Percentiles rank a stretch among this genome's conserved stretches.
These are phyloP conservation scores for Microbotryomycetes sp. DNA, from an alignment of 1,284 basidiomycete species.

Conservation along the genomic window DNA sequence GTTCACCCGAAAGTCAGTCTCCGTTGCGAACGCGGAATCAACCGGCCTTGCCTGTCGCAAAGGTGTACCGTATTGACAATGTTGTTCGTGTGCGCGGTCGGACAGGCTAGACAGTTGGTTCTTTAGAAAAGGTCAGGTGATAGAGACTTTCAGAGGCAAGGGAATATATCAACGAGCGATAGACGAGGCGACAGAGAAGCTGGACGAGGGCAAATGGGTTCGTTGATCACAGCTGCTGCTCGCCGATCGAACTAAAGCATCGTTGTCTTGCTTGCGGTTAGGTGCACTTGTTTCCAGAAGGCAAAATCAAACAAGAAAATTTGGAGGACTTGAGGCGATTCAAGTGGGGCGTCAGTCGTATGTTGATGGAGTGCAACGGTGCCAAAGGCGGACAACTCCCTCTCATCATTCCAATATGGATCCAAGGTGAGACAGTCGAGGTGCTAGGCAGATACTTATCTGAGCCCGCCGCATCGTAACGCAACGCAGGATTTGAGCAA, in stretches of 20 bases:
- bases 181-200: constrained; percentile 66
- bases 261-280: constrained; percentile 38
- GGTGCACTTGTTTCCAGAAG: constrained; percentile 92
- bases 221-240: constrained; percentile 32
- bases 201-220: constrained; percentile 81
- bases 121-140: constrained; percentile 83
- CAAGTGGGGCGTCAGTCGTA: constrained; percentile 92
- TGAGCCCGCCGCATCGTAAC: background rate
- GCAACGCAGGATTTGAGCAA: constrained; percentile 63
- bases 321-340: constrained; percentile 66
- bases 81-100: constrained; percentile 8
- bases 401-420: constrained; percentile 87
- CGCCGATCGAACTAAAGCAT: background rate
- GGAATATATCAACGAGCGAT: constrained; percentile 87
- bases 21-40: no score
- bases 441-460: background rate
- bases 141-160: constrained; percentile 82
- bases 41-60: no score
- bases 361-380: constrained; percentile 64
- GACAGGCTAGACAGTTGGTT: constrained; percentile 50
- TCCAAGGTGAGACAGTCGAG: constrained; percentile 52
- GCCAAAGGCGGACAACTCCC: constrained; percentile 44
- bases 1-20: constrained; percentile 52
- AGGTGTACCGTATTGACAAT: background rate
- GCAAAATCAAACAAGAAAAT: constrained; percentile 72